phyloP scores from a whole-genome alignment of 2,329 filamentous ascomycete species.

The Scopulariopsis brevicaulis region DNA sequence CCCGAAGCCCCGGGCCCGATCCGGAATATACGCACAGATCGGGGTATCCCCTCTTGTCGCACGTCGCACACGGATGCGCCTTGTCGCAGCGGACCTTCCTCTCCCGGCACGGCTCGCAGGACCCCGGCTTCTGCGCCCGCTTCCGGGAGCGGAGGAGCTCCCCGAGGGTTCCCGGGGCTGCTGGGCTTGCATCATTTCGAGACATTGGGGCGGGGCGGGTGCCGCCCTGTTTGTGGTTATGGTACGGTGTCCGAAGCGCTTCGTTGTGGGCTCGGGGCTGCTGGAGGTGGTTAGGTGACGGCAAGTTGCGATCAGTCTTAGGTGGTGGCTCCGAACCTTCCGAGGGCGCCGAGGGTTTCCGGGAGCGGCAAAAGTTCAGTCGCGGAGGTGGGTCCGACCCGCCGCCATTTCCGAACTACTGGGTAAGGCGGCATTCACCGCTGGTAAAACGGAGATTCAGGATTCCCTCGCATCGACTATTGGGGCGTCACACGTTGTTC shows the following conservation, averaged over 20 bases:
- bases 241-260: background rate
- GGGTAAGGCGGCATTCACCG: too few species aligned
- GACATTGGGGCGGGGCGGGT: background rate
- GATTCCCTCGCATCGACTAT: too few species aligned
- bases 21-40: background rate
- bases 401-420: constrained; percentile 10
- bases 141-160: background rate
- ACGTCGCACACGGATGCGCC: background rate
- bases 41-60: background rate
- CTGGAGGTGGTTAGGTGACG: background rate
- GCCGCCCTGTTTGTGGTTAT: background rate
- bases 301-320: background rate
- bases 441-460: too few species aligned
- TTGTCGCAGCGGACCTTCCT: background rate
- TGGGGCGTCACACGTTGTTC: too few species aligned
- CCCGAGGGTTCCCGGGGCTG: background rate
- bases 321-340: background rate
- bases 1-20: background rate
- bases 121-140: background rate
- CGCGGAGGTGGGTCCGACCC: constrained; percentile 9
- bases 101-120: background rate
- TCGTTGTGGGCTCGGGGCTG: background rate
- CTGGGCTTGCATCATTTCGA: background rate
- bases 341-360: background rate
- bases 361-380: background rate